Conservation (phyloP, 2,329 filamentous ascomycete species). For the Tolypocladium sp. region DNA sequence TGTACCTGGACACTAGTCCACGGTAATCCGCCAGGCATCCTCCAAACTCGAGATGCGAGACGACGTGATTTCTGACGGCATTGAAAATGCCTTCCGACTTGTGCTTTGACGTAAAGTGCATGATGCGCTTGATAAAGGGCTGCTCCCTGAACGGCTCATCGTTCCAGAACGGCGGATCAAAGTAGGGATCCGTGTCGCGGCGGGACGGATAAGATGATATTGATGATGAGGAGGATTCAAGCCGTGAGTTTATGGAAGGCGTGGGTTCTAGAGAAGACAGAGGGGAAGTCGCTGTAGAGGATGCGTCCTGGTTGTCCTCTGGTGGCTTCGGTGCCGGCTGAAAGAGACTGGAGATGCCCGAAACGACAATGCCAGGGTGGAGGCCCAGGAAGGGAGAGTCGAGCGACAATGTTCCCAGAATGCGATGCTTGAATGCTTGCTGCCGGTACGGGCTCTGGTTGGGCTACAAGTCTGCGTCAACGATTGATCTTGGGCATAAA, state of each 20-base stretch:
- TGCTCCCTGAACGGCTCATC: constrained; percentile 62
- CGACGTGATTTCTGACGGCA: constrained; percentile 64
- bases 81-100: constrained; percentile 56
- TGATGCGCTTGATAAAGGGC: constrained; percentile 56
- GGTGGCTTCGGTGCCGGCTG: constrained; percentile 26
- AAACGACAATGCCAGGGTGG: constrained; percentile 79
- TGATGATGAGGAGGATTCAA: constrained; percentile 1
- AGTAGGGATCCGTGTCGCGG: constrained; percentile 47
- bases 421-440: constrained; percentile 56
- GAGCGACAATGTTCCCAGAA: constrained; percentile 72
- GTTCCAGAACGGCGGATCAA: constrained; percentile 68
- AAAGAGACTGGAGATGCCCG: constrained; percentile 73
- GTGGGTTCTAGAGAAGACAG: constrained; percentile 8
- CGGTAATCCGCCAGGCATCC: constrained; percentile 69
- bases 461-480: constrained; percentile 15
- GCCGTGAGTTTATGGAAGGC: constrained; percentile 7
- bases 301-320: background rate
- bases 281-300: constrained; percentile 2
- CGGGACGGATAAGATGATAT: constrained; percentile 5
- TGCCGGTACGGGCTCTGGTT: constrained; percentile 20
- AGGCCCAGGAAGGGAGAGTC: constrained; percentile 84
- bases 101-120: constrained; percentile 78
- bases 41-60: constrained; percentile 77
- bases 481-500: background rate
- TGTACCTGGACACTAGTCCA: constrained; percentile 62